Percentiles rank a stretch among this genome's conserved stretches.
phyloP scores from a whole-genome alignment of 2,329 filamentous ascomycete species.

The Pseudofabraea citricarpa region DNA sequence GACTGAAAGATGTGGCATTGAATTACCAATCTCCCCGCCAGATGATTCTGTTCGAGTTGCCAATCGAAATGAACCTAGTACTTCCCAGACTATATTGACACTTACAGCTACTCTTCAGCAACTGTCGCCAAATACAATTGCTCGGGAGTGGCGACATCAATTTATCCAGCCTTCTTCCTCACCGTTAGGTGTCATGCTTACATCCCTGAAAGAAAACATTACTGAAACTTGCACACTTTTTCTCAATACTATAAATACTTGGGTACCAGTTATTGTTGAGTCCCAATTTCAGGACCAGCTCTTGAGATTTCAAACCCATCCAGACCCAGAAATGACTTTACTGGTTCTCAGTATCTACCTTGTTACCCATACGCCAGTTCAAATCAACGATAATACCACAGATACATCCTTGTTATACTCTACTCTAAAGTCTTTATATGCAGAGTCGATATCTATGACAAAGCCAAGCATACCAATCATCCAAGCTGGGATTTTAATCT shows the following conservation, averaged over 20 bases:
- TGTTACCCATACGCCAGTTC: background rate
- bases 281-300: background rate
- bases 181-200: background rate
- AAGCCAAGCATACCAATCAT: background rate
- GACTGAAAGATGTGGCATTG: too few relatives aligned
- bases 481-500: slow-evolving; percentile 12
- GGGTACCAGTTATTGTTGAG: background rate
- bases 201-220: background rate
- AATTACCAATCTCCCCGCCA: background rate
- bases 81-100: too few relatives aligned
- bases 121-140: too few relatives aligned
- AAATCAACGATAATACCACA: too few relatives aligned
- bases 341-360: slow-evolving; percentile 8
- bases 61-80: too few relatives aligned
- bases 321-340: slow-evolving; percentile 10
- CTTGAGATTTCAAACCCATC: background rate
- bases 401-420: too few relatives aligned
- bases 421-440: too few relatives aligned
- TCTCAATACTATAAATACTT: background rate
- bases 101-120: too few relatives aligned
- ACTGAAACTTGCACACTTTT: background rate
- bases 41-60: too few relatives aligned
- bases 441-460: too few relatives aligned
- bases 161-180: too few relatives aligned
- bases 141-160: too few relatives aligned